Evolutionary conservation across 768 basidiomycete species (phyloP), one percentile per base, ranked within the genome.

Genomic region (Termitomyces eurrhizus): DNA sequence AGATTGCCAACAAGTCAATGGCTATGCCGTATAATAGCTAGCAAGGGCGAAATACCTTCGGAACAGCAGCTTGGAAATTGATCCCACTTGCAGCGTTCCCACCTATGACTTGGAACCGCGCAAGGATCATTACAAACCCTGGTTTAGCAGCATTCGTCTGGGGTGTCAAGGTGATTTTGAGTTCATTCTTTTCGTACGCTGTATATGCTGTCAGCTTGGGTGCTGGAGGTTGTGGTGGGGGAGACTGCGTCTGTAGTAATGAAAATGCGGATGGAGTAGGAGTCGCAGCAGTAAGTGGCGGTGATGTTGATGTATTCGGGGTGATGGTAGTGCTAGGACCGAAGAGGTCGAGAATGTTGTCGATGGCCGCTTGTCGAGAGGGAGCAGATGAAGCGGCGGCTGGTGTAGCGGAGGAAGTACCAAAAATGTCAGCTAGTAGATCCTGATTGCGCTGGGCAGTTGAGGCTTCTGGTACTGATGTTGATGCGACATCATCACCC

Each of bases 11-110:
- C 37, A 12, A n/a, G 9, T 21, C 49, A 61, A 13, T 2, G 11
- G n/a, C 24, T 8, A 16, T 26, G 13, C 13, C 21, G 29, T 13
- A 1, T 26, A 5, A 42, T 24, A 41, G 36, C n/a, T 24, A 7
- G 18, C 57, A 72, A 60, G 50, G 45, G 46, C 18, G 32, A 58
- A 60, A 32, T 62, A 93, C 95, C 83, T 93, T 96, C 4, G 96
- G 96, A 8, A 99, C 96, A 8, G 96, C 97, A 44, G 95, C 97
- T 72, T 98, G 97, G 79, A 99, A 98, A 68, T 88, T 94, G 51
- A 99, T 75, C 1, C 84, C 86, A 6, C 78, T 78, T 2, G 80
- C 86, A 6, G 80, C 56, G 21, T 75, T 80, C 3, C 70, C 70
- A 16, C 85, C 88, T 2, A 82, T 77, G 3, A 87, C 83, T 60